Evolutionary conservation across 345 rosid genomes (phyloP).

Genomic region (Dimocarpus longan): DNA sequence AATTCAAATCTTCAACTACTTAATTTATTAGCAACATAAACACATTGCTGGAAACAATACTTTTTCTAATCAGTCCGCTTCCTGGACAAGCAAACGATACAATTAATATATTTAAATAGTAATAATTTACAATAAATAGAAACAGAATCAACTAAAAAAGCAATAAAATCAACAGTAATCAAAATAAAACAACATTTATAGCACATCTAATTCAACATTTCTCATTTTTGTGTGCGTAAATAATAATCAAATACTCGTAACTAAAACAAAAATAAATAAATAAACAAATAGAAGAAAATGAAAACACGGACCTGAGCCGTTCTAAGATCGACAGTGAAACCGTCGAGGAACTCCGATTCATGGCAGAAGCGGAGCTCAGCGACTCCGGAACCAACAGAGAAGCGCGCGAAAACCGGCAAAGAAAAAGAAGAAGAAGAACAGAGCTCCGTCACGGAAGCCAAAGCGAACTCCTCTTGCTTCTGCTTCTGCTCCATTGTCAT

Average conservation of each 20-base stretch:
- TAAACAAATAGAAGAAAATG: neutral
- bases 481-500: conserved; percentile 39
- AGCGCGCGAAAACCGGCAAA: conserved; percentile 44
- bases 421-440: conserved; percentile 40
- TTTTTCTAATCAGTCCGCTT: neutral
- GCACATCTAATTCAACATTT: neutral
- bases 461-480: conserved; percentile 47
- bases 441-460: conserved; percentile 62
- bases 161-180: neutral
- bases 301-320: conserved; percentile 50
- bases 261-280: neutral
- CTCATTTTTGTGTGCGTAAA: neutral
- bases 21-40: neutral
- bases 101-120: no score
- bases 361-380: conserved; percentile 55
- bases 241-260: neutral
- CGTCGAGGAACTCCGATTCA: conserved; percentile 40
- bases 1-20: neutral
- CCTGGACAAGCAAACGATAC: neutral
- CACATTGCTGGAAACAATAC: neutral
- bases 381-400: conserved; percentile 48
- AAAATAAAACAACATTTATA: conserved; percentile 3
- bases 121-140: neutral
- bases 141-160: neutral
- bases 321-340: conserved; percentile 48